phyloP scores from a whole-genome alignment of 2,329 filamentous ascomycete species.

The Berkeleyomyces rouxiae region DNA sequence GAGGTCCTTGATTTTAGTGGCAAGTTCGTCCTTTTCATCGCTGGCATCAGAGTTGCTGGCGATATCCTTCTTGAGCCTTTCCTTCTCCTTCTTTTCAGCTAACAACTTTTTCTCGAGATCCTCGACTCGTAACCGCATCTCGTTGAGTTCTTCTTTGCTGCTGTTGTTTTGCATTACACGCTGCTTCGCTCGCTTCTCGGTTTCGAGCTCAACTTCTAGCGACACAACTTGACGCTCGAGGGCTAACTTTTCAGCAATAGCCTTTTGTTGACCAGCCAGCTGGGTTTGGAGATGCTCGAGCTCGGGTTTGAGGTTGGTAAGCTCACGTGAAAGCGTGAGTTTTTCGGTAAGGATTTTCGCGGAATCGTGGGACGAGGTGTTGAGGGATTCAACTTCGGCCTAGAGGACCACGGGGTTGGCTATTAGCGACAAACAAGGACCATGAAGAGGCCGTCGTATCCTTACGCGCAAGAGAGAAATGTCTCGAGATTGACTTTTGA shows the following conservation, averaged over 20 bases:
- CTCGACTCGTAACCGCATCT: slow-evolving; percentile 24
- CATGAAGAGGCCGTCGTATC: background rate
- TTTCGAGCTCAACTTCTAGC: slow-evolving; percentile 66
- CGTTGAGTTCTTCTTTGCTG: slow-evolving; percentile 26
- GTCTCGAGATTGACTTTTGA: slow-evolving; percentile 33
- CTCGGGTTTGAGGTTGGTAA: slow-evolving; percentile 37
- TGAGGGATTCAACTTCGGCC: slow-evolving; percentile 56
- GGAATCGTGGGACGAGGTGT: slow-evolving; percentile 49
- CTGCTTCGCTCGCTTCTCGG: slow-evolving; percentile 39
- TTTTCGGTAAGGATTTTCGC: slow-evolving; percentile 49
- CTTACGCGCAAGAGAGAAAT: slow-evolving; percentile 32
- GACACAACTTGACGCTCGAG: slow-evolving; percentile 63
- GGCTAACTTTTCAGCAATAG: slow-evolving; percentile 62
- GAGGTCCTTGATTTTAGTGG: slow-evolving; percentile 11
- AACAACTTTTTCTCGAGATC: slow-evolving; percentile 23
- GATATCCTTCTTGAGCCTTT: slow-evolving; percentile 23
- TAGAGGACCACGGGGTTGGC: slow-evolving; percentile 22
- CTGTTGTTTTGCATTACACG: slow-evolving; percentile 19
- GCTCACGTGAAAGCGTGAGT: slow-evolving; percentile 33
- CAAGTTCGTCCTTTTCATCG: slow-evolving; percentile 8
- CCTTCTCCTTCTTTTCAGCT: slow-evolving; percentile 28
- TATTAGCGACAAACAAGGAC: background rate
- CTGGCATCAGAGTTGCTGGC: background rate
- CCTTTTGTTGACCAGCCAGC: slow-evolving; percentile 42
- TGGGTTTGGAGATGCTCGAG: slow-evolving; percentile 39